Percentiles rank a stretch among this genome's conserved stretches.
phyloP scores from a whole-genome alignment of 2,329 filamentous ascomycete species.

The Ophiostoma populinum region DNA sequence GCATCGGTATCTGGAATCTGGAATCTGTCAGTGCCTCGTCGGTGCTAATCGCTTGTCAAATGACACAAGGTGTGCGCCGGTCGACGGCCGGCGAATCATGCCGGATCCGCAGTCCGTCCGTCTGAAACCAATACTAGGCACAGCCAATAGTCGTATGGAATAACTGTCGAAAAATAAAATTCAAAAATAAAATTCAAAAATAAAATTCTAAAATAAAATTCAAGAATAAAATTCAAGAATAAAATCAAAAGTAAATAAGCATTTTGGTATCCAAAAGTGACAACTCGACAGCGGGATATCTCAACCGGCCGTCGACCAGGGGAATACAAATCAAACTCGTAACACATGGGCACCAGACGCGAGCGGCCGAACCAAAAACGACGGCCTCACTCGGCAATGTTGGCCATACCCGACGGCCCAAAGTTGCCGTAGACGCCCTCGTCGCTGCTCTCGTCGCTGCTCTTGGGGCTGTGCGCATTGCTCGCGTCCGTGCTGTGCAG shows the following conservation, averaged over 20 bases:
- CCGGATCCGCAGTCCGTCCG: too few species aligned
- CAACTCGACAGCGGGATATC: too few species aligned
- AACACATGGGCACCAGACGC: too few species aligned
- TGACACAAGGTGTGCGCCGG: too few species aligned
- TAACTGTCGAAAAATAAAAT: neutral
- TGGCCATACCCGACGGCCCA: constrained; percentile 15
- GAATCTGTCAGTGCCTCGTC: too few species aligned
- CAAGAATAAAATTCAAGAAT: neutral
- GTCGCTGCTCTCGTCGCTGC: constrained; percentile 32
- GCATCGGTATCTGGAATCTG: too few species aligned
- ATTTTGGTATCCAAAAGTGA: too few species aligned
- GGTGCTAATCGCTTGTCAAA: too few species aligned
- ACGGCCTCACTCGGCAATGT: constrained; percentile 11
- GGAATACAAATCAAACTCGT: too few species aligned
- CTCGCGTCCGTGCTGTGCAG: constrained; percentile 30
- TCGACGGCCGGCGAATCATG: too few species aligned
- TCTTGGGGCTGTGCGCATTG: constrained; percentile 33
- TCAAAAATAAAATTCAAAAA: neutral
- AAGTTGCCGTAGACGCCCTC: constrained; percentile 36
- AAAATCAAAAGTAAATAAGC: neutral
- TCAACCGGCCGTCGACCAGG: too few species aligned
- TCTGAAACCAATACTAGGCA: too few species aligned
- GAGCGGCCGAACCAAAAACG: neutral
- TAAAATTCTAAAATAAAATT: neutral
- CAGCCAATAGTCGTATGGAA: neutral